Evolutionary conservation across 495 filamentous ascomycete genomes (phyloP), one percentile per base, ranked within the genome.

Genomic region (Bacidia gigantensis): DNA sequence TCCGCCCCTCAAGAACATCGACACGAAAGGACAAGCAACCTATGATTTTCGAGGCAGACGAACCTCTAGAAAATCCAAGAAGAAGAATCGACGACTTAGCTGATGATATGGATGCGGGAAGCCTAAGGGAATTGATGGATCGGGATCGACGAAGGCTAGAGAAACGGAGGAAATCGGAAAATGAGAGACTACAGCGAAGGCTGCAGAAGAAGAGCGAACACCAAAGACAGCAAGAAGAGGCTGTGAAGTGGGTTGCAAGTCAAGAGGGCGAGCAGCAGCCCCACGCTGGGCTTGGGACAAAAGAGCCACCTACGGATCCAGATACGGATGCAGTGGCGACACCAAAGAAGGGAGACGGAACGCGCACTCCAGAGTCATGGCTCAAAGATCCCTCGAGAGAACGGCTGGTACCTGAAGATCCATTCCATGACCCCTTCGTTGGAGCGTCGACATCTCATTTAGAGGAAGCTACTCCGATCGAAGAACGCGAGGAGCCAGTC

Each of bases 121-220:
- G 82, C 58, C 60, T 96, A 46, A 74, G 88, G 18, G 85, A 93
- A 59, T 64, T 94, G 29, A 77, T 96, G 74, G 89, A 96, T 52
- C 70, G 89, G 50, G 89, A 96, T 62, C 72, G 83, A 54, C 78
- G 87, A 53, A 74, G 89, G 26, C 76, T 73, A 53, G 86, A 94
- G 52, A 80, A 76, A 62, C 87, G 86, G 68, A 73, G 73, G 46
- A 71, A 81, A 50, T 72, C 76, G 40, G 84, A 93, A 22, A 79
- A 82, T 52, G 83, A 89, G 56, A 81, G 70, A 53, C 63, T 84
- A 22, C 76, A 85, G 52, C 75, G 80, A 54, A 81, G 75, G 50
- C 68, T 95, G 40, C 76, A 83, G 52, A 72, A 80, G 40, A 76
- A 74, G 49, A 79, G 79, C 38, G 85, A 88, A 60, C 82, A 81